phyloP scores from a whole-genome alignment of 331 rosid species.

The Stylosanthes scabra region DNA sequence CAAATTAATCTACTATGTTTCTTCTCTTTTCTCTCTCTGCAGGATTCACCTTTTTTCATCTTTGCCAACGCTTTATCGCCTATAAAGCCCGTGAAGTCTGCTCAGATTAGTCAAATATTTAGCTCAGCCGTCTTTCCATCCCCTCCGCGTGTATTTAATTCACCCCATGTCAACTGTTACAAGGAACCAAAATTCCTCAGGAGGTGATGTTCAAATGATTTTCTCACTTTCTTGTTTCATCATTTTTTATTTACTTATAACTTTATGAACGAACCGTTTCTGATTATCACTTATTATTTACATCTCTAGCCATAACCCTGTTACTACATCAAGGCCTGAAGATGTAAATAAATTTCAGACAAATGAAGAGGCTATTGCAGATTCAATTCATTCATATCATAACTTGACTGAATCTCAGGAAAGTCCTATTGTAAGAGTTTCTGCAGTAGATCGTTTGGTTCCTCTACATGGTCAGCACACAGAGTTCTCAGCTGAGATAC shows the following conservation, averaged over 20 bases:
- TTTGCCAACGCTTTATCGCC: slow-evolving; percentile 86
- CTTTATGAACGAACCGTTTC: not conserved
- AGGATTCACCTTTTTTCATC: slow-evolving; percentile 94
- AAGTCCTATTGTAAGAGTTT: slow-evolving; percentile 40
- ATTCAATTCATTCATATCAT: slow-evolving; percentile 40
- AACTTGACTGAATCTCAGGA: slow-evolving; percentile 45
- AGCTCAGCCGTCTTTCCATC: slow-evolving; percentile 75
- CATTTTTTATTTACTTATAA: slow-evolving; percentile 5
- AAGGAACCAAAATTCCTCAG: slow-evolving; percentile 75
- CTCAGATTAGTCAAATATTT: slow-evolving; percentile 68
- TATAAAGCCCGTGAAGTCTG: slow-evolving; percentile 77
- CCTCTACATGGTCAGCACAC: slow-evolving; percentile 48
- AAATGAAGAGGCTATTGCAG: slow-evolving; percentile 45
- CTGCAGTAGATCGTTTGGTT: slow-evolving; percentile 42
- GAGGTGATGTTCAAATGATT: slow-evolving; percentile 49
- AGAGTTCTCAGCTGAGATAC: slow-evolving; percentile 57
- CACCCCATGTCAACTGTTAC: slow-evolving; percentile 79
- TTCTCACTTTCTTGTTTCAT: not conserved
- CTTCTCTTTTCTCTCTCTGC: slow-evolving; percentile 40
- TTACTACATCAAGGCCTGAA: slow-evolving; percentile 59
- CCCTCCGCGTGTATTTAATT: slow-evolving; percentile 84
- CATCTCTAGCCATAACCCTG: slow-evolving; percentile 53
- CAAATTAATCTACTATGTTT: slow-evolving; percentile 1
- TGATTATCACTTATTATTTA: slow-evolving; percentile 17
- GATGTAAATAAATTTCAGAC: slow-evolving; percentile 48